Conservation (phyloP, 2,329 filamentous ascomycete genomes). For the Aspergillus quadrilineatus region DNA sequence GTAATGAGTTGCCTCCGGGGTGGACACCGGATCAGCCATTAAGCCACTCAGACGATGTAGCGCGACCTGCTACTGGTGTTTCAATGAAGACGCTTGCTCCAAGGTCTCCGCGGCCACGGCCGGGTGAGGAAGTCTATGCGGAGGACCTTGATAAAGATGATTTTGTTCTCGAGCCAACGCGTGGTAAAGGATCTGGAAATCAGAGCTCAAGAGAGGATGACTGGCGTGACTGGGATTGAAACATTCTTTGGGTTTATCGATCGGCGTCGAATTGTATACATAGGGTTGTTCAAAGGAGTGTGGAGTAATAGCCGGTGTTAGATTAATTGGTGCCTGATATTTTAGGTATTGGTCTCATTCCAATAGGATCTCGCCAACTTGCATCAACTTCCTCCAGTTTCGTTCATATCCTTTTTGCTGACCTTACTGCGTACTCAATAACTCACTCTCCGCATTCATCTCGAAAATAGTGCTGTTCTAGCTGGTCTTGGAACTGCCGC, state of each 20-base stretch:
- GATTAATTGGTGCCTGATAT: not conserved
- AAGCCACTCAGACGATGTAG: slow-evolving; percentile 22
- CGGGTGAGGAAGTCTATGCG: slow-evolving; percentile 37
- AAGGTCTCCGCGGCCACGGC: slow-evolving; percentile 37
- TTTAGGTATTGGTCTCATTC: not conserved
- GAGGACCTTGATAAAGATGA: slow-evolving; percentile 27
- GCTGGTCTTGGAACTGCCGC: slow-evolving; percentile 5
- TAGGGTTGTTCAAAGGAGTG: not conserved
- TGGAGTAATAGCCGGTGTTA: not conserved
- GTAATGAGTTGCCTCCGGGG: slow-evolving; percentile 19
- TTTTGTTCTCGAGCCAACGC: slow-evolving; percentile 14
- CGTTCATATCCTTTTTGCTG: not conserved
- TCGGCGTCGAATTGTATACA: slow-evolving; percentile 1
- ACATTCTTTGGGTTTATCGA: not conserved
- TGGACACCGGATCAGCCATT: slow-evolving; percentile 24
- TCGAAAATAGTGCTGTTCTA: not conserved
- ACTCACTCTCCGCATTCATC: not conserved
- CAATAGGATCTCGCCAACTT: not conserved
- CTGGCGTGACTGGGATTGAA: slow-evolving; percentile 43
- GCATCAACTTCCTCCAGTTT: not conserved
- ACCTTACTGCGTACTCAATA: not conserved
- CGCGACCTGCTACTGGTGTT: slow-evolving; percentile 40
- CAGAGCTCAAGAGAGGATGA: slow-evolving; percentile 30
- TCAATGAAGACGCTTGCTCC: slow-evolving; percentile 46
- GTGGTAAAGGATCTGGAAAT: slow-evolving; percentile 1